A percentile compares a stretch with the other conserved stretches of the same genome.
Evolutionary conservation across 2,329 filamentous ascomycete genomes (phyloP).

Genomic region (Sporothrix phasma): DNA sequence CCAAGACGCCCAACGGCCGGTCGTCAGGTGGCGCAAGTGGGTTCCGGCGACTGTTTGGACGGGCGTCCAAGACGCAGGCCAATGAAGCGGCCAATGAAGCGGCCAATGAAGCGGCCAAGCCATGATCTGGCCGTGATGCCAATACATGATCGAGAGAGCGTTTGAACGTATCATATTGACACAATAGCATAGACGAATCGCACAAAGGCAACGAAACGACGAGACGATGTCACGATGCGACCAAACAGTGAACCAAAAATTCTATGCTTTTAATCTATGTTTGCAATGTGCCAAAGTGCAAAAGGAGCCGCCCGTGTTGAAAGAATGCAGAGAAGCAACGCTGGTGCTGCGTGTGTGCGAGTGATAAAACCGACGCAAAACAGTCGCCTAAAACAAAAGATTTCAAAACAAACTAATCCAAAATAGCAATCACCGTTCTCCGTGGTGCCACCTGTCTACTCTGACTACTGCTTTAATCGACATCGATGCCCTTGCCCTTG

Average conservation of each 20-base stretch:
- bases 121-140: neutral
- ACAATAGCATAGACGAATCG: neutral
- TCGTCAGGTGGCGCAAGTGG: slow-evolving; percentile 8
- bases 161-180: neutral
- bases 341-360: neutral
- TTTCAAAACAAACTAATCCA: neutral
- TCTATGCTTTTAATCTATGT: neutral
- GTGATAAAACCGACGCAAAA: neutral
- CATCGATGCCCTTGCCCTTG: neutral
- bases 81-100: neutral
- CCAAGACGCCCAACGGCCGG: slow-evolving; percentile 16
- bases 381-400: neutral
- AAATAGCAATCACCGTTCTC: neutral
- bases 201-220: neutral
- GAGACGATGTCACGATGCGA: neutral
- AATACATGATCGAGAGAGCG: too few relatives aligned
- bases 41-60: slow-evolving; percentile 19
- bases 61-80: neutral
- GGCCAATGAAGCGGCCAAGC: neutral
- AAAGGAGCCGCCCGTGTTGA: neutral
- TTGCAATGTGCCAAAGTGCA: neutral
- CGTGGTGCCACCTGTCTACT: neutral
- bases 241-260: neutral
- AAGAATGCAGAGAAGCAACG: neutral
- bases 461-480: neutral